Evolutionary conservation across 176 grass and related monocot genomes (phyloP).

Genomic region (Eragrostis curvula): DNA sequence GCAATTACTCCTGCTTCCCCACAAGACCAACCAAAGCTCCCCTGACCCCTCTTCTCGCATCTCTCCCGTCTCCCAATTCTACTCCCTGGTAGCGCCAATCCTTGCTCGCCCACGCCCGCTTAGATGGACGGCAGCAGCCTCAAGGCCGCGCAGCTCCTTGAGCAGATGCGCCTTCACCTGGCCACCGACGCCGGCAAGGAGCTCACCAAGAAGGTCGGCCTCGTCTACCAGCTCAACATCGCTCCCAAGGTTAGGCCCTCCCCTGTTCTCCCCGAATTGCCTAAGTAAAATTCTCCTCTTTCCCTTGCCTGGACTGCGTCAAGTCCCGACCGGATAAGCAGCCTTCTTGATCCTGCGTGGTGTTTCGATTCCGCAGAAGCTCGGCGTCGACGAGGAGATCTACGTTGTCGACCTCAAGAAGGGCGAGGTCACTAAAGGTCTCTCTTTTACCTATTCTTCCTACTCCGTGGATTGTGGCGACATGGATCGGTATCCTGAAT

Average conservation of each 20-base stretch:
- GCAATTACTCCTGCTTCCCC: no score
- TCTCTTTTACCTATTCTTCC: background rate
- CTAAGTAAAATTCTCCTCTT: no score
- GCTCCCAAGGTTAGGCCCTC: constrained; percentile 57
- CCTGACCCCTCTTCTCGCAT: no score
- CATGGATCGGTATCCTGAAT: background rate
- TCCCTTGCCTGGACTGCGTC: no score
- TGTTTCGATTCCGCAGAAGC: constrained; percentile 49
- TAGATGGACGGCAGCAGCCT: no score
- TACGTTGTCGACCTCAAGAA: constrained; percentile 91
- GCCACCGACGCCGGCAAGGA: constrained; percentile 66
- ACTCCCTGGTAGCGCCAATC: no score
- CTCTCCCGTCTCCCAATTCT: no score
- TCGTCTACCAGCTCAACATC: constrained; percentile 91
- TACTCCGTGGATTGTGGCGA: background rate
- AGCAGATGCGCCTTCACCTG: constrained; percentile 73
- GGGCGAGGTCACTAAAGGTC: constrained; percentile 78
- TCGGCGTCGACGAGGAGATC: constrained; percentile 83
- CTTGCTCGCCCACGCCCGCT: no score
- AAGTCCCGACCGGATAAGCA: background rate
- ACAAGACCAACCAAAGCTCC: no score
- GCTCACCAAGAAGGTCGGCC: constrained; percentile 68
- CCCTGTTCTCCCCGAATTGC: background rate
- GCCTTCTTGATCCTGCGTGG: background rate
- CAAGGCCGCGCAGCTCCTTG: constrained; percentile 51